These are phyloP conservation scores for Theobroma cacao DNA, from an alignment of 345 rosid genomes.

Conservation along the genomic window DNA sequence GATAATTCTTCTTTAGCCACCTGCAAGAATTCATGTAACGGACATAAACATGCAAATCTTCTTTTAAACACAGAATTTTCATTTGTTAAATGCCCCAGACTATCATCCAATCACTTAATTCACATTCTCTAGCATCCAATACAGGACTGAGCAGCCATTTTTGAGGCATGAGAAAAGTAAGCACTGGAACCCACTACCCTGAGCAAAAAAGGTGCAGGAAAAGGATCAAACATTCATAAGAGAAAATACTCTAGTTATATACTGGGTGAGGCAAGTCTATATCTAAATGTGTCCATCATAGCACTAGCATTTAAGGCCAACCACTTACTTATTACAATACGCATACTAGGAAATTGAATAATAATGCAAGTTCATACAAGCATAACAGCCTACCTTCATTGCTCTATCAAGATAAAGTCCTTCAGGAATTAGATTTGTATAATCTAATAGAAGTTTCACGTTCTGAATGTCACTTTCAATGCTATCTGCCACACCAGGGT, in stretches of 20 bases:
- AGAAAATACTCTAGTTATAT: background rate
- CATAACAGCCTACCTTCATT: conserved; percentile 53
- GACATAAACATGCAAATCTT: conserved; percentile 14
- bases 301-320: background rate
- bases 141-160: background rate
- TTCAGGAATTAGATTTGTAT: conserved; percentile 86
- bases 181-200: background rate
- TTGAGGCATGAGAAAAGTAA: background rate
- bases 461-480: conserved; percentile 95
- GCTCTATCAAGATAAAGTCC: conserved; percentile 94
- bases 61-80: background rate
- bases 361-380: background rate
- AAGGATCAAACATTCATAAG: background rate
- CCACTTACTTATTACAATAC: background rate
- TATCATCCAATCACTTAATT: background rate
- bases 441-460: conserved; percentile 75
- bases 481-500: conserved; percentile 97
- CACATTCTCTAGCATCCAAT: background rate
- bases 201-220: background rate
- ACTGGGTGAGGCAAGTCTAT: background rate
- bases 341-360: background rate
- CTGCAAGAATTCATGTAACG: conserved; percentile 29
- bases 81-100: background rate
- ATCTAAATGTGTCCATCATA: background rate
- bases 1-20: conserved; percentile 94